phyloP scores from a whole-genome alignment of 192 early-diverging fungal genomes.

The Entomortierella parvispora region DNA sequence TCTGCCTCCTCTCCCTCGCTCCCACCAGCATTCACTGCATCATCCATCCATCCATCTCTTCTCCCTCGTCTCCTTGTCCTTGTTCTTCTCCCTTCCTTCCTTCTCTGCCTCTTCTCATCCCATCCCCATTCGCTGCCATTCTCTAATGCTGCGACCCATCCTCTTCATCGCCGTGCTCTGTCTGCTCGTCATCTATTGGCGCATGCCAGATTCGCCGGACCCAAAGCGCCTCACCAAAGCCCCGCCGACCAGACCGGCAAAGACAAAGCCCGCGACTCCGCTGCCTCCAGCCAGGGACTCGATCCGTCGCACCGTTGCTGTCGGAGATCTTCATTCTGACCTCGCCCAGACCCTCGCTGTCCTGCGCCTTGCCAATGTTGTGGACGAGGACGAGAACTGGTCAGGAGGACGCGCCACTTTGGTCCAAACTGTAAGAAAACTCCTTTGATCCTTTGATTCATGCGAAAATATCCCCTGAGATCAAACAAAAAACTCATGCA shows the following conservation, averaged over 20 bases:
- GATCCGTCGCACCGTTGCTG: conserved; percentile 63
- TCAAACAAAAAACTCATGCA: too few species aligned
- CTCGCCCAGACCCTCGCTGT: conserved; percentile 60
- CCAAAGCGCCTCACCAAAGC: not conserved
- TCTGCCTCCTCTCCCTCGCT: too few species aligned
- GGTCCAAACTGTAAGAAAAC: conserved; percentile 70
- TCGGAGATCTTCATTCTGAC: conserved; percentile 84
- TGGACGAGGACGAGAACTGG: conserved; percentile 72
- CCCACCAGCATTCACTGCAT: too few species aligned
- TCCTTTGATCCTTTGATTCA: too few species aligned
- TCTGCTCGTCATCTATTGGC: conserved; percentile 21
- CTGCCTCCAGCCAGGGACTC: not conserved
- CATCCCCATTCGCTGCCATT: not conserved
- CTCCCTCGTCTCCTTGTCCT: too few species aligned
- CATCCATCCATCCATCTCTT: too few species aligned
- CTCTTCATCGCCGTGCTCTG: conserved; percentile 27
- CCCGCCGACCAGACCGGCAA: not conserved
- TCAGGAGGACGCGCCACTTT: conserved; percentile 62
- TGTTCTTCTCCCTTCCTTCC: not conserved
- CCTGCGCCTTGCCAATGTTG: conserved; percentile 67
- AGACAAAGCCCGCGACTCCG: not conserved
- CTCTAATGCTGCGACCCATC: conserved; percentile 26
- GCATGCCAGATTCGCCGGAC: conserved; percentile 1
- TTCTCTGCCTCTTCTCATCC: conserved; percentile 3
- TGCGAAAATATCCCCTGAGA: too few species aligned